These are phyloP conservation scores for Zygotorulaspora florentina DNA, from an alignment of 805 yeast genomes.

Conservation along the genomic window DNA sequence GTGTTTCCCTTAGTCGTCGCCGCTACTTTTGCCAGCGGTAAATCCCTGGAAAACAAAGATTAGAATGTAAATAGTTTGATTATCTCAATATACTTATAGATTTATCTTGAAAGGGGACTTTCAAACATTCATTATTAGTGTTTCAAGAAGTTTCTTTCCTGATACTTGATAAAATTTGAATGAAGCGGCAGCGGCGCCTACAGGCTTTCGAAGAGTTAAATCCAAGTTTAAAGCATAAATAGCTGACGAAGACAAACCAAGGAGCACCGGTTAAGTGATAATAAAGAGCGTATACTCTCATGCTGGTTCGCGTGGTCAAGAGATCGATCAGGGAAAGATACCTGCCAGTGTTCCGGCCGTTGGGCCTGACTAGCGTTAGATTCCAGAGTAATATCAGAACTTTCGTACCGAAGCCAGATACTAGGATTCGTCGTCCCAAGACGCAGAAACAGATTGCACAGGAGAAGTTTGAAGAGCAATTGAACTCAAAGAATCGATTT, in stretches of 20 bases:
- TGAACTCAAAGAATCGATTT: slow-evolving; percentile 36
- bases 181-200: no score
- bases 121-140: no score
- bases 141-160: no score
- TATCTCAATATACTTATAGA: not conserved
- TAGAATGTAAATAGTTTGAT: slow-evolving; percentile 8
- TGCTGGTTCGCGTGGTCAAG: slow-evolving; percentile 2
- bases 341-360: not conserved
- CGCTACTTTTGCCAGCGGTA: slow-evolving; percentile 83
- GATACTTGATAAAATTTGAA: no score
- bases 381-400: slow-evolving; percentile 11
- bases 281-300: not conserved
- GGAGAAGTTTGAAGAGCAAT: slow-evolving; percentile 33
- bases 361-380: slow-evolving; percentile 1
- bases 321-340: not conserved
- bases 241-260: no score
- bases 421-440: slow-evolving; percentile 22
- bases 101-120: not conserved
- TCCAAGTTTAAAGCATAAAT: no score
- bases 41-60: slow-evolving; percentile 8
- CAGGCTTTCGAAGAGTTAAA: no score
- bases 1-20: slow-evolving; percentile 97
- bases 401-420: slow-evolving; percentile 19
- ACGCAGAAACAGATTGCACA: slow-evolving; percentile 34
- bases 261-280: no score